These are phyloP conservation scores for Dryas alaskensis DNA, from an alignment of 306 rosid species.

Conservation along the genomic window DNA sequence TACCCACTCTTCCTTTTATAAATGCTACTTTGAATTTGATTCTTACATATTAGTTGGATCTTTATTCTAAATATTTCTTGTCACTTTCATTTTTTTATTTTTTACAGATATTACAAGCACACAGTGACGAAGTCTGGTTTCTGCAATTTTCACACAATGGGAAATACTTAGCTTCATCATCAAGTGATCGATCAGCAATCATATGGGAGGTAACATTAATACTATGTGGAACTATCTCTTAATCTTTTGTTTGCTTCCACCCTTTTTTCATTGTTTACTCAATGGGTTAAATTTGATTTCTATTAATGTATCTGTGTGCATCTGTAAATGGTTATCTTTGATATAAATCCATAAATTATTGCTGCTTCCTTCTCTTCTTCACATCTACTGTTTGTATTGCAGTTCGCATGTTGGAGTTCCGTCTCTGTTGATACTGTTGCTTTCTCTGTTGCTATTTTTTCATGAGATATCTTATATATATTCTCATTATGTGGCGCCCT, in stretches of 20 bases:
- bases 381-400: not conserved
- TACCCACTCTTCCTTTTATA: conserved; percentile 12
- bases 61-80: conserved; percentile 26
- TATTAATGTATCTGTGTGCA: not conserved
- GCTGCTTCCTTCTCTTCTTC: not conserved
- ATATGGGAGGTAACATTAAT: conserved; percentile 85
- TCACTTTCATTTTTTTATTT: conserved; percentile 11
- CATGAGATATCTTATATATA: not conserved
- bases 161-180: conserved; percentile 87
- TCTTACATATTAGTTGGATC: conserved; percentile 12
- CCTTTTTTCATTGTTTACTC: conserved; percentile 4
- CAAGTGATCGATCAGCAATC: conserved; percentile 75
- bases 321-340: not conserved
- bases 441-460: not conserved
- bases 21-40: conserved; percentile 6
- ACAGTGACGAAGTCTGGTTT: conserved; percentile 88
- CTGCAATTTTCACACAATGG: conserved; percentile 91
- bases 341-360: not conserved
- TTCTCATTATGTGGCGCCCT: not conserved
- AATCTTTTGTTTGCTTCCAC: not conserved
- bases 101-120: conserved; percentile 68
- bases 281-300: not conserved
- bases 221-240: conserved; percentile 9
- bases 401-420: not conserved
- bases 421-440: conserved; percentile 4